These are phyloP conservation scores for Trypanosoma melophagium DNA, from an alignment of 208 protist genomes.

Conservation along the genomic window DNA sequence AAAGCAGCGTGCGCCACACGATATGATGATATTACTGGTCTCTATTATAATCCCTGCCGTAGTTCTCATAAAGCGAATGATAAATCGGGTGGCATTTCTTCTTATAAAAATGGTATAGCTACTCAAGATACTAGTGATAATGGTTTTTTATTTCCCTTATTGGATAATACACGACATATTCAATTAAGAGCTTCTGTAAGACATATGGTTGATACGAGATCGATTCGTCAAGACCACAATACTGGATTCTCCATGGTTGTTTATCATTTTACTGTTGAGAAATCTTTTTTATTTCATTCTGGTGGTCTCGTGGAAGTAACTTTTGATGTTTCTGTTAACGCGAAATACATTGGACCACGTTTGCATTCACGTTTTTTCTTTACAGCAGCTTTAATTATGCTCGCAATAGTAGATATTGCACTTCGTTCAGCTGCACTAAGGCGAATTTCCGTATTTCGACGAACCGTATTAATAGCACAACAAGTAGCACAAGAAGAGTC, in stretches of 20 bases:
- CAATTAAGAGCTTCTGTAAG: slow-evolving; percentile 38
- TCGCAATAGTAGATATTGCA: slow-evolving; percentile 36
- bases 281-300: slow-evolving; percentile 38
- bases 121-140: neutral
- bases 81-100: no score
- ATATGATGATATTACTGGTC: slow-evolving; percentile 35
- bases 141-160: slow-evolving; percentile 35
- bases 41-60: slow-evolving; percentile 48
- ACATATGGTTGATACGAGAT: slow-evolving; percentile 24
- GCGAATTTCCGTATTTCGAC: slow-evolving; percentile 28
- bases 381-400: slow-evolving; percentile 22
- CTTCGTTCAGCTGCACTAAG: slow-evolving; percentile 37
- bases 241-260: slow-evolving; percentile 30
- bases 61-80: neutral
- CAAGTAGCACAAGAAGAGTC: neutral
- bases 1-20: slow-evolving; percentile 37
- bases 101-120: neutral
- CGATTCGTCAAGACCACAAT: neutral
- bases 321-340: slow-evolving; percentile 29
- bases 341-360: slow-evolving; percentile 20
- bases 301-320: slow-evolving; percentile 49
- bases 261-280: slow-evolving; percentile 44
- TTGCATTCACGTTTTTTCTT: slow-evolving; percentile 30
- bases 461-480: neutral
- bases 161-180: slow-evolving; percentile 48